These are phyloP conservation scores for Nectriaceae sp. DNA, from an alignment of 2,329 filamentous ascomycete genomes.

Conservation along the genomic window DNA sequence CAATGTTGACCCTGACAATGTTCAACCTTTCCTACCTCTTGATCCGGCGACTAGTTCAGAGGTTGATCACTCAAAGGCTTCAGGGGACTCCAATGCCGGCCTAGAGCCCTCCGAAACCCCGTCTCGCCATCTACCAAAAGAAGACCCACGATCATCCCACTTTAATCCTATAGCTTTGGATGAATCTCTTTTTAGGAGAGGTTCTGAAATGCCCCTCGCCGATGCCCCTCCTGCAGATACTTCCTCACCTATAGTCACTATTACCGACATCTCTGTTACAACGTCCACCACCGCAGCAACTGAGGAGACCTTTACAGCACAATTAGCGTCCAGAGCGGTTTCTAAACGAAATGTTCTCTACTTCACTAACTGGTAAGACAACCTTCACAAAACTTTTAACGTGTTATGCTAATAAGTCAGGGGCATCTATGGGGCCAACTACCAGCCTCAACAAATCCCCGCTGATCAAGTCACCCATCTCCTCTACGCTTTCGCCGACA, in stretches of 20 bases:
- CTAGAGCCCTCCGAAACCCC: too few relatives aligned
- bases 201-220: not conserved
- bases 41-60: too few relatives aligned
- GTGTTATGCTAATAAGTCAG: constrained; percentile 42
- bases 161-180: too few relatives aligned
- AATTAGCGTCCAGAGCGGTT: constrained; percentile 16
- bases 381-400: not conserved
- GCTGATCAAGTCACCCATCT: constrained; percentile 72
- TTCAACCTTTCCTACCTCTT: too few relatives aligned
- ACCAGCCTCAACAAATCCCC: constrained; percentile 69
- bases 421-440: constrained; percentile 71
- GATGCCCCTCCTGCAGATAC: not conserved
- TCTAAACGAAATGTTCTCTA: constrained; percentile 47
- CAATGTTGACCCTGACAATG: too few relatives aligned
- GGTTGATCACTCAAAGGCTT: too few relatives aligned
- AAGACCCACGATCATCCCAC: too few relatives aligned
- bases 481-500: constrained; percentile 60
- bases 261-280: not conserved
- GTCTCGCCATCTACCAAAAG: too few relatives aligned
- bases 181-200: not conserved
- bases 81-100: too few relatives aligned
- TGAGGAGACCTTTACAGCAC: not conserved
- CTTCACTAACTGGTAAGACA: constrained; percentile 55
- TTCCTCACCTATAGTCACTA: constrained; percentile 1
- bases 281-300: constrained; percentile 7